Conservation (phyloP, 805 yeast species). For the Ogataea nitratoaversa region DNA sequence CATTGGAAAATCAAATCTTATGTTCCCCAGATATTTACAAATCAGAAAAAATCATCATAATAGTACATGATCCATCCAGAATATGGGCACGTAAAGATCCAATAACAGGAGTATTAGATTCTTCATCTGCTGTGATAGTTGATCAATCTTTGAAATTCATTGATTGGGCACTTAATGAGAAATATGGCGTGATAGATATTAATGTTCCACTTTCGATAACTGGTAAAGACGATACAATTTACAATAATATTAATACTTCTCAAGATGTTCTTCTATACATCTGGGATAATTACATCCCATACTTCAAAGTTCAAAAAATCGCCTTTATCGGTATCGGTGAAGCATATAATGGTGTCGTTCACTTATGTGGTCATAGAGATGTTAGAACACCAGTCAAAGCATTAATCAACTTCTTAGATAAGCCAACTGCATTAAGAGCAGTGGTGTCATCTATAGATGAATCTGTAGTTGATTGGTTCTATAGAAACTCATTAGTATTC, state of each 20-base stretch:
- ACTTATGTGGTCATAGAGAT: slow-evolving; percentile 79
- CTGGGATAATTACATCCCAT: slow-evolving; percentile 89
- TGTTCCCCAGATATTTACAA: slow-evolving; percentile 69
- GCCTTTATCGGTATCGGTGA: slow-evolving; percentile 88
- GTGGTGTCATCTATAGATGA: slow-evolving; percentile 88
- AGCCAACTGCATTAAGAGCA: slow-evolving; percentile 63
- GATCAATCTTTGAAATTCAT: slow-evolving; percentile 71
- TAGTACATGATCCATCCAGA: slow-evolving; percentile 89
- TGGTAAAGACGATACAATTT: slow-evolving; percentile 43
- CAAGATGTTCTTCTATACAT: slow-evolving; percentile 75
- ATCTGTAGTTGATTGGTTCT: slow-evolving; percentile 87
- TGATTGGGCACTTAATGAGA: slow-evolving; percentile 54
- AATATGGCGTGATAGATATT: slow-evolving; percentile 81
- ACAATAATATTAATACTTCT: slow-evolving; percentile 60
- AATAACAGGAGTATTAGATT: slow-evolving; percentile 69
- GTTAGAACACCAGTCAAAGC: slow-evolving; percentile 62
- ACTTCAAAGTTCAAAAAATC: slow-evolving; percentile 65
- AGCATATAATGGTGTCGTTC: slow-evolving; percentile 81
- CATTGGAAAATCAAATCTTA: slow-evolving; percentile 58
- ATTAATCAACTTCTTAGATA: slow-evolving; percentile 64
- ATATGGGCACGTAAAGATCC: slow-evolving; percentile 88
- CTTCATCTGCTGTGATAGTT: slow-evolving; percentile 66
- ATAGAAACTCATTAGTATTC: slow-evolving; percentile 77
- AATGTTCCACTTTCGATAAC: slow-evolving; percentile 62
- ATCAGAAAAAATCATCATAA: slow-evolving; percentile 57